phyloP scores from a whole-genome alignment of 2,329 filamentous ascomycete species.

The Botrytis sinoallii region DNA sequence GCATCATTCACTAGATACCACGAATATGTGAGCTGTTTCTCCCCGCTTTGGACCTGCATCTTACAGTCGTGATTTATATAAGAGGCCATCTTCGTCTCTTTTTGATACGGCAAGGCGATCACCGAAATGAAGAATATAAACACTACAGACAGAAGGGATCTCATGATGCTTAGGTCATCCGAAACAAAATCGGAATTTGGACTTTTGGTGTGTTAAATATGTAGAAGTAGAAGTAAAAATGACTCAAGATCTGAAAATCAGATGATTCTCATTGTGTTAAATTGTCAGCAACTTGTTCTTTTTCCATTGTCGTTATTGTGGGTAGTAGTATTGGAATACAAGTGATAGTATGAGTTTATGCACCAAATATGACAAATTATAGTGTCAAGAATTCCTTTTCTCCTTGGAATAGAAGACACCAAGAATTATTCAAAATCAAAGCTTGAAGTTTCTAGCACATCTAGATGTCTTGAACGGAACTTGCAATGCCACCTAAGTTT shows the following conservation, averaged over 20 bases:
- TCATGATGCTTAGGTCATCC: no score
- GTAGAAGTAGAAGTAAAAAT: neutral
- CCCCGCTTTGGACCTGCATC: neutral
- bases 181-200: no score
- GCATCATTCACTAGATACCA: neutral
- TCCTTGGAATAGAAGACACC: neutral
- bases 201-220: neutral
- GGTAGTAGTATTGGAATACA: neutral
- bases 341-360: rapidly evolving
- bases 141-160: no score
- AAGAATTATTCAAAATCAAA: rapidly evolving
- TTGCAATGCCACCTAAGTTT: no score
- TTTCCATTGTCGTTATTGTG: neutral
- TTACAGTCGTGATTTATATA: neutral
- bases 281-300: neutral
- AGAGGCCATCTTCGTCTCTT: no score
- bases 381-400: neutral
- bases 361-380: neutral
- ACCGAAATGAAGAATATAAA: no score
- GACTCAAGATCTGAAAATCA: rapidly evolving
- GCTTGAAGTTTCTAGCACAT: neutral
- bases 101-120: no score
- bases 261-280: rapidly evolving
- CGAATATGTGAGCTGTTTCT: neutral
- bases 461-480: neutral